These are phyloP conservation scores for Oehlia diaphana DNA, from an alignment of 192 early-diverging fungal genomes.

Conservation along the genomic window DNA sequence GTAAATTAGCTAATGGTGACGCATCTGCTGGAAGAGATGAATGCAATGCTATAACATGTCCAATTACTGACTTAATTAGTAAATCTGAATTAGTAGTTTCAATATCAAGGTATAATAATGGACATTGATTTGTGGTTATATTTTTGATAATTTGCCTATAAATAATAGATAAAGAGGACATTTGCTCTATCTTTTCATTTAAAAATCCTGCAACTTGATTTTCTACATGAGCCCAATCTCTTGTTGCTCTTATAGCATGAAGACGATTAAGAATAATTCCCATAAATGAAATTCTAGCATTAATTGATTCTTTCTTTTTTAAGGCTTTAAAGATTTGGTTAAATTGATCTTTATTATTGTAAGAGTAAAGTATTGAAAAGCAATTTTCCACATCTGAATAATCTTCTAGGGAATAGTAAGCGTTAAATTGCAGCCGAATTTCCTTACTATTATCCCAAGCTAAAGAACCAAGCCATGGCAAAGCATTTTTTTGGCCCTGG, in stretches of 20 bases:
- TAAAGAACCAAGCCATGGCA: slow-evolving; percentile 26
- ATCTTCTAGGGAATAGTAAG: slow-evolving; percentile 5
- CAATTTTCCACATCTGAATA: slow-evolving; percentile 8
- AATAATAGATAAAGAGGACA: not conserved
- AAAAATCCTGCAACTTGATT: slow-evolving; percentile 1
- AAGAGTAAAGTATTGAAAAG: not conserved
- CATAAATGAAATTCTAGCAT: slow-evolving; percentile 7
- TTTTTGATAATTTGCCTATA: slow-evolving; percentile 3
- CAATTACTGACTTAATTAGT: slow-evolving; percentile 22
- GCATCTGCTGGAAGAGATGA: slow-evolving; percentile 11
- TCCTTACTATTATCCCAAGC: slow-evolving; percentile 8
- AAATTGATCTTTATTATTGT: not conserved
- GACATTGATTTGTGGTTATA: not conserved
- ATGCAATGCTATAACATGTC: slow-evolving; percentile 20
- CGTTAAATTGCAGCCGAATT: slow-evolving; percentile 23
- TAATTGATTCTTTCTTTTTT: not conserved
- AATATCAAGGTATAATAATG: not conserved
- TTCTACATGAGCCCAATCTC: slow-evolving; percentile 16
- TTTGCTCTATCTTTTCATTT: slow-evolving; percentile 6
- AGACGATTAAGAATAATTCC: slow-evolving; percentile 20
- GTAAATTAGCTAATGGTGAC: slow-evolving; percentile 16
- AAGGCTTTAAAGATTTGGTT: not conserved
- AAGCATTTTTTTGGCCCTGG: not conserved
- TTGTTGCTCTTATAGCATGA: slow-evolving; percentile 16
- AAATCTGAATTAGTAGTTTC: not conserved